Evolutionary conservation across 192 early-diverging fungal genomes (phyloP), one percentile per base, ranked within the genome.

Genomic region (Dissophora ornata): DNA sequence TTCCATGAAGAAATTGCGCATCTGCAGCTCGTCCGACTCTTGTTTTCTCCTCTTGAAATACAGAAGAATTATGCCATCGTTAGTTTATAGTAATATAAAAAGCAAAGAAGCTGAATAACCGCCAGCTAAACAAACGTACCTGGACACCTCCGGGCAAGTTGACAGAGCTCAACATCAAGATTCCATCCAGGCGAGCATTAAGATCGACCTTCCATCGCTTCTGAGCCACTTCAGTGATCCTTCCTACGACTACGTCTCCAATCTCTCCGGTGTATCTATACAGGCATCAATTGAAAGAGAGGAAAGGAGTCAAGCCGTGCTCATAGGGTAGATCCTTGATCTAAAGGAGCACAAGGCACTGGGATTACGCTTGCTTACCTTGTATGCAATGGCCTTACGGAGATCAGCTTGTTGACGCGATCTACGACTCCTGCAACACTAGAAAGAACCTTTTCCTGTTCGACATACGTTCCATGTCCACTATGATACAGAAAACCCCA

Each of bases 191-290:
- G 19, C 92, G 86, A 21, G 90, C 89, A 64, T 90, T 91, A 28
- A 98, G 90, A 80, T 98, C 96, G 2, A 97, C 94, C 57, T 92
- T 93, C 97, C 97, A 99, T 67, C 96, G 88, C 83, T 92, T 98
- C 41, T 89, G 90, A 3, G 88, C 89, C 2, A 97, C 91, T 73
- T 97, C 96, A 25, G 92, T 94, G 36, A 99, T 94, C 29, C 98
- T 84, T 1, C 96, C 98, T 11, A 99, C 93, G 0, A 99, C 91
- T 40, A 99, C 94, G 80, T 99, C 96, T 44, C 98, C 98, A 67
- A 98, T 95, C 71, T 97, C 95, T 44, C 95, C 96, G 22, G 85
- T 86, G 67, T 95, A 98, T 60, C 81, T 82, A 67, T 41, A 25
- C 11, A 9, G 24, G 6, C 15, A 45, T 45, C 44, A 45, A 45